These are phyloP conservation scores for Porogramme epimiltina DNA, from an alignment of 1,284 basidiomycete species.

Conservation along the genomic window DNA sequence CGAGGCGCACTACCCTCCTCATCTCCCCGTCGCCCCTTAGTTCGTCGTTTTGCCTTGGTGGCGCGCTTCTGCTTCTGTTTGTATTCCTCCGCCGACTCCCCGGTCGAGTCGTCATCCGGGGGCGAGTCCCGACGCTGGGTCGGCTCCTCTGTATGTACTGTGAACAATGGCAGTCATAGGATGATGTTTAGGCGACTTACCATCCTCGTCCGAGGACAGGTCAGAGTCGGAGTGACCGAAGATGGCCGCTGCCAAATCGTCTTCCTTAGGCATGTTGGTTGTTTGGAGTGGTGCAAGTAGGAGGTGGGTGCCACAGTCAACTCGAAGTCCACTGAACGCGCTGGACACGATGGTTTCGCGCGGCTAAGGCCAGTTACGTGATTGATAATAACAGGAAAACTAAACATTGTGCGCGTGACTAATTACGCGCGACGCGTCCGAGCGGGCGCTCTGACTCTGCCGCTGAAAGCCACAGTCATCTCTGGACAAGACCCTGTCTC, in stretches of 20 bases:
- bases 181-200: slow-evolving; percentile 30
- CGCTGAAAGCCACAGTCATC: background rate
- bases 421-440: slow-evolving; percentile 22
- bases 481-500: background rate
- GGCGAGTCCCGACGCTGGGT: slow-evolving; percentile 34
- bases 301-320: background rate
- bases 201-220: slow-evolving; percentile 71
- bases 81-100: slow-evolving; percentile 70
- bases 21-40: slow-evolving; percentile 38
- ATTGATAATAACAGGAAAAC: background rate
- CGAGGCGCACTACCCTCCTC: slow-evolving; percentile 41
- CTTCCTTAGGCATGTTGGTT: slow-evolving; percentile 3
- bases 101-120: slow-evolving; percentile 48
- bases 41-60: slow-evolving; percentile 49
- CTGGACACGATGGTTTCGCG: too few species aligned
- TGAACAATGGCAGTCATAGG: background rate
- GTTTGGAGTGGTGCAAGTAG: background rate
- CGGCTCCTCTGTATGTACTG: slow-evolving; percentile 24
- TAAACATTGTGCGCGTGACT: slow-evolving; percentile 10
- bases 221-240: slow-evolving; percentile 77
- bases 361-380: too few species aligned
- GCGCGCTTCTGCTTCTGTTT: slow-evolving; percentile 55
- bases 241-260: slow-evolving; percentile 39
- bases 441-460: background rate
- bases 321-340: too few species aligned